phyloP scores from a whole-genome alignment of 495 filamentous ascomycete species.

The Extremus antarcticus region DNA sequence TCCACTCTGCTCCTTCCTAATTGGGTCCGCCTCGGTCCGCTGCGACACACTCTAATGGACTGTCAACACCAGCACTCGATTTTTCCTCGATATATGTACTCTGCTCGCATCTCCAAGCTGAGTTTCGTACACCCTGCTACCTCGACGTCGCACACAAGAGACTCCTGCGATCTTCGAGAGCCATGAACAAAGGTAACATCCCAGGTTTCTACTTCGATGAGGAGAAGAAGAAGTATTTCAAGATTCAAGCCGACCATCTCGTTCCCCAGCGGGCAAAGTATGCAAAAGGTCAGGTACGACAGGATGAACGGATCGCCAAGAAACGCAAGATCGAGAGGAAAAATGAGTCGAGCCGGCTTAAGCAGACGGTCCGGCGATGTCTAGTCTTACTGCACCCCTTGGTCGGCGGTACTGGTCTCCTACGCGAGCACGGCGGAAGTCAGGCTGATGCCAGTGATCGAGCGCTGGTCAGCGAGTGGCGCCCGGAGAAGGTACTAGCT shows the following conservation, averaged over 20 bases:
- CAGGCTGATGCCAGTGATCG: not conserved
- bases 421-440: conserved; percentile 5
- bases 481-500: not conserved
- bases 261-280: conserved; percentile 38
- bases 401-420: not conserved
- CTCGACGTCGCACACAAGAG: too few species aligned
- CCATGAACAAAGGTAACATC: too few species aligned
- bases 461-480: not conserved
- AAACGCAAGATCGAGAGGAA: conserved; percentile 10
- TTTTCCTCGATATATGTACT: too few species aligned
- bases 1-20: not conserved
- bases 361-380: conserved; percentile 10
- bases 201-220: conserved; percentile 43
- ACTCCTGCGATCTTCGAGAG: too few species aligned
- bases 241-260: conserved; percentile 40
- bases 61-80: too few species aligned
- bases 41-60: conserved; percentile 28
- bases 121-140: too few species aligned
- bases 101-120: too few species aligned
- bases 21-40: not conserved
- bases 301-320: conserved; percentile 24
- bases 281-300: conserved; percentile 37
- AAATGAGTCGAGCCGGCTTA: not conserved
- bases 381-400: not conserved
- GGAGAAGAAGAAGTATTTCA: conserved; percentile 50